Evolutionary conservation across 106 monocot species (phyloP).

Genomic region (Platanthera zijinensis): DNA sequence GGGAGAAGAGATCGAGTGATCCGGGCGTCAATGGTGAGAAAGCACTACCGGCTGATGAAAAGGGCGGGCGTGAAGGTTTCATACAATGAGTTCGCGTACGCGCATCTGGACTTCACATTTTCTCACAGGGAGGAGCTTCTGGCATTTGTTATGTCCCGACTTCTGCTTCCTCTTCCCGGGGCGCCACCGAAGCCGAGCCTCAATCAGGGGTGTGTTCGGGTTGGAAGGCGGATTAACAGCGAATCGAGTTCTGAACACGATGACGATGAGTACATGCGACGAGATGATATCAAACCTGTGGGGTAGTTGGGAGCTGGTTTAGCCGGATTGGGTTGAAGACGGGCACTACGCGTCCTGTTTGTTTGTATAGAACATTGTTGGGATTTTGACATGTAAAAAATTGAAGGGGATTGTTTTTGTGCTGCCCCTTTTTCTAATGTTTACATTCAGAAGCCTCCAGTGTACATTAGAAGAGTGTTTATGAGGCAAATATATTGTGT

Average conservation of each 20-base stretch:
- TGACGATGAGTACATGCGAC: background rate
- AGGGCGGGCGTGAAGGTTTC: conserved; percentile 65
- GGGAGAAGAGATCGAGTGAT: conserved; percentile 85
- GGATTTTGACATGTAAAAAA: background rate
- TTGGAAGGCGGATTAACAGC: conserved; percentile 26
- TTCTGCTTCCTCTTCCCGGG: conserved; percentile 28
- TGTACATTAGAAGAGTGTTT: background rate
- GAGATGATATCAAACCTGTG: conserved; percentile 7
- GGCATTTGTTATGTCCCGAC: conserved; percentile 78
- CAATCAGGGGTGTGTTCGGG: conserved; percentile 17
- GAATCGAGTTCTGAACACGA: background rate
- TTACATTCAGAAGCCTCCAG: background rate
- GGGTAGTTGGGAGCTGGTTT: background rate
- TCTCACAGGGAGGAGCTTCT: conserved; percentile 90
- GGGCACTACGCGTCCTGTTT: background rate
- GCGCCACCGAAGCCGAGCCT: conserved; percentile 14
- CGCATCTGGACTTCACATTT: conserved; percentile 93
- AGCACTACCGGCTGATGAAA: conserved; percentile 79
- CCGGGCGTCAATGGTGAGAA: conserved; percentile 81
- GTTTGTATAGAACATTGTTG: background rate
- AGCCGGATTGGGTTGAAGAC: too few species aligned
- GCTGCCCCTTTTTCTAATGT: background rate
- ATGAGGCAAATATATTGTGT: background rate
- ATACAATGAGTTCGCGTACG: conserved; percentile 84
- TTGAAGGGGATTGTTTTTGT: conserved; percentile 7